Percentiles rank a stretch among this genome's conserved stretches.
phyloP scores from a whole-genome alignment of 305 asterid genomes.

The Fraxinus xanthoxyloides region DNA sequence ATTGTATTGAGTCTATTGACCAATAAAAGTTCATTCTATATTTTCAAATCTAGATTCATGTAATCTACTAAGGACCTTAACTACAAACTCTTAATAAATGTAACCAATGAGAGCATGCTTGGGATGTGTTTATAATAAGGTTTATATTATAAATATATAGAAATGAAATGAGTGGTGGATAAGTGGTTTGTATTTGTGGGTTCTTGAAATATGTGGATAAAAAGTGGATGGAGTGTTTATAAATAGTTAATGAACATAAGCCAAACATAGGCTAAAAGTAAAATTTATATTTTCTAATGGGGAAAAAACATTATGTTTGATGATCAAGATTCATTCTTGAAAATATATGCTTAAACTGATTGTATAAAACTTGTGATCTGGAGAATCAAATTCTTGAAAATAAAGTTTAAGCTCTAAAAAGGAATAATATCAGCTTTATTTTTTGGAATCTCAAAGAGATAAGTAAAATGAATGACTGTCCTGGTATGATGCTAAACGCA shows the following conservation, averaged over 20 bases:
- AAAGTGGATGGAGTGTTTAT: too few relatives aligned
- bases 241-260: too few relatives aligned
- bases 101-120: neutral
- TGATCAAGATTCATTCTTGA: slow-evolving; percentile 7
- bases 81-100: neutral
- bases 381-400: neutral
- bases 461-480: slow-evolving; percentile 9
- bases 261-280: too few relatives aligned
- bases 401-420: slow-evolving; percentile 15
- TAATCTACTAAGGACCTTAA: neutral
- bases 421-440: slow-evolving; percentile 2
- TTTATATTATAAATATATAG: too few relatives aligned
- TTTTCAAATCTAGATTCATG: neutral
- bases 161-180: too few relatives aligned
- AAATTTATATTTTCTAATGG: neutral
- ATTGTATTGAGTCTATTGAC: neutral
- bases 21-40: neutral
- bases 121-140: too few relatives aligned
- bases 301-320: neutral
- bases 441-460: neutral
- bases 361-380: neutral
- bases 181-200: too few relatives aligned
- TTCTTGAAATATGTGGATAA: too few relatives aligned
- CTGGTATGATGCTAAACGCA: slow-evolving; percentile 5
- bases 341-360: neutral